These are phyloP conservation scores for Syzygium grande DNA, from an alignment of 345 rosid species.

Conservation along the genomic window DNA sequence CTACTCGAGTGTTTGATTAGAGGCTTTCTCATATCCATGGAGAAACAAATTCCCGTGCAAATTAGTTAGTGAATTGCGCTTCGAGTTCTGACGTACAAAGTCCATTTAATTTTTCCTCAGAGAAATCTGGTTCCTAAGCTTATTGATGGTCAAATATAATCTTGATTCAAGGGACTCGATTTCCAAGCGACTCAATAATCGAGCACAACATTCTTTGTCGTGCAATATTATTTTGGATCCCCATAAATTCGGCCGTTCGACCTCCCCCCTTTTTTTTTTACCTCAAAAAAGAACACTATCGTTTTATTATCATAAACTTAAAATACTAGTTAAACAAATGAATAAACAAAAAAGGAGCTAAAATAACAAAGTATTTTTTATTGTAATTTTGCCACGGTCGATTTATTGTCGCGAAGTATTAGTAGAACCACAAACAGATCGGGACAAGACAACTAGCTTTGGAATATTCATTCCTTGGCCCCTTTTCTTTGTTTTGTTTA, in stretches of 20 bases:
- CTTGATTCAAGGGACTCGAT: rapidly evolving
- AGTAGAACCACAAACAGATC: not conserved
- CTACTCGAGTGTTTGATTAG: not conserved
- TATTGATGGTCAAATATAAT: not conserved
- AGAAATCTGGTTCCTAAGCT: not conserved
- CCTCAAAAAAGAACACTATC: not conserved
- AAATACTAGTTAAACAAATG: not conserved
- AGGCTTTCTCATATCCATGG: not conserved
- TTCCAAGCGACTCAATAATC: not conserved
- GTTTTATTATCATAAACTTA: not conserved
- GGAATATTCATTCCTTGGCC: not conserved
- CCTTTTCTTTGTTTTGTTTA: not conserved
- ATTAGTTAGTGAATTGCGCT: not conserved
- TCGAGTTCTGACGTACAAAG: rapidly evolving
- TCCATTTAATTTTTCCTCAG: rapidly evolving
- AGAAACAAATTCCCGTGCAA: not conserved
- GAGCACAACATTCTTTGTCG: not conserved
- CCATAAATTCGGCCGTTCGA: rapidly evolving
- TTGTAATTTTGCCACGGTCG: not conserved
- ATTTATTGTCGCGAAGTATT: not conserved
- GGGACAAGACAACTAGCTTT: not conserved
- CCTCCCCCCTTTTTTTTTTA: rapidly evolving
- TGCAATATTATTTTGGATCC: not conserved
- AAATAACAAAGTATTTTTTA: not conserved
- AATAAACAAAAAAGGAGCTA: not conserved